Conservation (phyloP, 495 filamentous ascomycete species). For the Podospora fimiseda region DNA sequence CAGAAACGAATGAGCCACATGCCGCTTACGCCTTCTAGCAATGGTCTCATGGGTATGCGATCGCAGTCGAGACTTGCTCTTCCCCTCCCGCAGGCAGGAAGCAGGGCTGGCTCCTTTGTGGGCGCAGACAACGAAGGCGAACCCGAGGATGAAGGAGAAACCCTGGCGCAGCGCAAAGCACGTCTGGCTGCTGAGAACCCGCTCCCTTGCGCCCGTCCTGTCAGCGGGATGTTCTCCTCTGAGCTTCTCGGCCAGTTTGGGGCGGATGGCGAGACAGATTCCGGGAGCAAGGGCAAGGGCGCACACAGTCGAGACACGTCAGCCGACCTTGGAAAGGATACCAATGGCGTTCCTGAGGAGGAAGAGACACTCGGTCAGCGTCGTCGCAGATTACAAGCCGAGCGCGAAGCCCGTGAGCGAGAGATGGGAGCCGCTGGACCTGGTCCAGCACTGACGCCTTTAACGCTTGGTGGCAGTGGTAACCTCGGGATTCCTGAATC, state of each 20-base stretch:
- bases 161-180: slow-evolving; percentile 64
- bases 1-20: slow-evolving; percentile 39
- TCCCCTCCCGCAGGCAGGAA: slow-evolving; percentile 10
- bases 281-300: slow-evolving; percentile 25
- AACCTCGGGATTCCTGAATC: too few relatives aligned
- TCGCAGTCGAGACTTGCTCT: slow-evolving; percentile 23
- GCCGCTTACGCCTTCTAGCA: slow-evolving; percentile 22
- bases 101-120: slow-evolving; percentile 8
- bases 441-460: too few relatives aligned
- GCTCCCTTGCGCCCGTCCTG: slow-evolving; percentile 48
- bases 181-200: slow-evolving; percentile 56
- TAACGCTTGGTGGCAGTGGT: too few relatives aligned
- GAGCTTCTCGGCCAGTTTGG: slow-evolving; percentile 72
- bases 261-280: slow-evolving; percentile 4
- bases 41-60: slow-evolving; percentile 12
- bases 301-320: slow-evolving; percentile 9
- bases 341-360: slow-evolving; percentile 39
- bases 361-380: slow-evolving; percentile 90
- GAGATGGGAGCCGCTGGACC: slow-evolving; percentile 32
- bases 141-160: slow-evolving; percentile 66
- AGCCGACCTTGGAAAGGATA: slow-evolving; percentile 18
- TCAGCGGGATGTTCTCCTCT: slow-evolving; percentile 70
- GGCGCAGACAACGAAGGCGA: slow-evolving; percentile 24
- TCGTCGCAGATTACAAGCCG: slow-evolving; percentile 69
- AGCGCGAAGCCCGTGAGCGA: slow-evolving; percentile 51